Base-by-base conservation (phyloP, 495 filamentous ascomycete species). In the Aspergillus nanangensis region DNA sequence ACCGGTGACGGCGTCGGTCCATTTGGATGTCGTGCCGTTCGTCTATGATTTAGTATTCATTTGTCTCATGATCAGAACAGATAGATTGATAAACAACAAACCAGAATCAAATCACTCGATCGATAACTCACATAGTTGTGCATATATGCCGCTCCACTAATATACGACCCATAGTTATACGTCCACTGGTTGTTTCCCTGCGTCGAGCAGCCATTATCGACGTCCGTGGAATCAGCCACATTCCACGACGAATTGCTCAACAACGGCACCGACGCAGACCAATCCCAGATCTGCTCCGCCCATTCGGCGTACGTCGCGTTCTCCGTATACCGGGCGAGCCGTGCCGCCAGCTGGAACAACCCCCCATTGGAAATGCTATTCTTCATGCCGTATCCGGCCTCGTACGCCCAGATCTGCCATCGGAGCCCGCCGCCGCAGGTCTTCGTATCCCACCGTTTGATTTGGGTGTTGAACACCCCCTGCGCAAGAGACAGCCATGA, bases 401-500 rank as follows among this genome's bases (percentile, higher is more conserved):
- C 59, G 49, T 59, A 68, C 0, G 57, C 44, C 45, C 51, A 69
- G 39, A 77, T 73, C 48, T 77, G 68, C 75, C 72, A 77, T 45
- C 71, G 63, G 43, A 79, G 53, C 8, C 75, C 75, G 8, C 75
- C 75, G 18, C 51, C 50, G 47, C 75, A 79, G 13, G 50, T 59
- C 3, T 47, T 17, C 0, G 57, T 61, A 46, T 81, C 74, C 73
- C 80, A 86, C 18, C 83, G 75, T 14, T 13, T 33, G 19, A 71
- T 66, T 56, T 84, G 82, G 0, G 71, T 73, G 61, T 88, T 83
- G 65, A 87, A 90, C 42, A 84, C 84, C 22, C 79, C 82, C 63
- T 88, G 81, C 32, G 86, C 84, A 5, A 89, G 67, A 2, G 80
- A 78, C 5, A 87, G 67, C 84, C 86, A 90, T 40, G 69, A 66